Percentiles rank a stretch among this genome's conserved stretches.
Conservation (phyloP, 2,329 filamentous ascomycete genomes). For the Nemania sp. region DNA sequence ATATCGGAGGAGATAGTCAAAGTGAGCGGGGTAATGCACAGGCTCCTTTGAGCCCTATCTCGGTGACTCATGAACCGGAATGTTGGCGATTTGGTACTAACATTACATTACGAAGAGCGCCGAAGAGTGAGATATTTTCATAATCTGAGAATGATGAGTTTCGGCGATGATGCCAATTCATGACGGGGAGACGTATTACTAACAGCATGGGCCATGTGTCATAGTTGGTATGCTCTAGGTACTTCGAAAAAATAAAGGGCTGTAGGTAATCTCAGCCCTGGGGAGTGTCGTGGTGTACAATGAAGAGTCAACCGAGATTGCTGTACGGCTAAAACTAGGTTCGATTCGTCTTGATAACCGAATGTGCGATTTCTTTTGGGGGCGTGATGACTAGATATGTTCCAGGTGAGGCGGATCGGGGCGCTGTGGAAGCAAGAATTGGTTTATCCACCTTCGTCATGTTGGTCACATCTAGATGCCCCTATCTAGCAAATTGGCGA, state of each 20-base stretch:
- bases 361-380: constrained; percentile 16
- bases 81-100: background rate
- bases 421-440: background rate
- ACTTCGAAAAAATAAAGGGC: background rate
- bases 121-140: background rate
- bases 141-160: constrained; percentile 9
- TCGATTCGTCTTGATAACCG: constrained; percentile 35
- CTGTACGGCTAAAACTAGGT: constrained; percentile 18
- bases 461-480: too few relatives aligned
- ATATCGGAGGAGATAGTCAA: background rate
- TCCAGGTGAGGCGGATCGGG: constrained; percentile 5
- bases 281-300: constrained; percentile 25
- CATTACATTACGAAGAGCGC: constrained; percentile 11
- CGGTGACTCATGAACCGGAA: constrained; percentile 17
- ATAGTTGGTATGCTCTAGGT: background rate
- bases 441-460: background rate
- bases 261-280: constrained; percentile 20
- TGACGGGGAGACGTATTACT: constrained; percentile 19
- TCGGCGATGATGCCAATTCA: background rate
- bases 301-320: constrained; percentile 35
- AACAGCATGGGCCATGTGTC: constrained; percentile 17
- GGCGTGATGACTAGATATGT: constrained; percentile 14
- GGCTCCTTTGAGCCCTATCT: constrained; percentile 3
- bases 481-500: constrained; percentile 7
- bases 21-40: background rate